Base-by-base conservation (phyloP, 2,329 filamentous ascomycete species). In the Aureobasidium sp. region DNA sequence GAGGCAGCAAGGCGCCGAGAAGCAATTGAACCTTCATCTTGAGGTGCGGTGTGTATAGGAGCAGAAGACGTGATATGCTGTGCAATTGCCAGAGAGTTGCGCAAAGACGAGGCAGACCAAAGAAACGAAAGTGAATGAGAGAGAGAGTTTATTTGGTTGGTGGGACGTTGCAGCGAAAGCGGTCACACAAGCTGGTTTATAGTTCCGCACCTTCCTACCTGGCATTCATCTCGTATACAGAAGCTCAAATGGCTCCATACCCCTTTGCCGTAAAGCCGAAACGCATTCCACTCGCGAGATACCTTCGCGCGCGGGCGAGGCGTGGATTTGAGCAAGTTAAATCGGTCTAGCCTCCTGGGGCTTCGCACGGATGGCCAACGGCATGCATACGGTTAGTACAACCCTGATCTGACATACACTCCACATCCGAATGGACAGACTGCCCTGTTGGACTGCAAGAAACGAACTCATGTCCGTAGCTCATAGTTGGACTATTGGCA, bases 1-100 rank as follows among this genome's bases (percentile, higher is more conserved):
- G 67, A 61, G 79, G 75, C 51, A 77, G 71, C 61, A 80, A 71
- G 59, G 74, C 69, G 65, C 78, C 69, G 59, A 78, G 68, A 61
- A 70, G 64, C 56, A 61, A 41, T 59, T 66, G 68, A 67, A 65
- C 67, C 59, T 71, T 66, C 73, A 75, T 75, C 7, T 63, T 72
- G 64, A 43, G 2, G 0, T 44, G n/a, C 2, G 6, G 15, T 44
- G 17, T 17, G 39, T 29, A 12, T 43, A 13, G 2, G 15, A 20
- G 34, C 12, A 15, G 15, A 37, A 37, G 34, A 37, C 32, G 48
- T 50, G 20, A 39, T 37, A 32, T 13, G 41, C 46, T 34, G 39
- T 27, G 20, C 9, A n/a, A 36, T 24, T n/a, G 36, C 20, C 12
- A 9, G 34, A 20, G 26, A 24, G 34, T 34, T 5, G 32, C 26